phyloP scores from a whole-genome alignment of 192 early-diverging fungal genomes.

The Coemansia sp. region DNA sequence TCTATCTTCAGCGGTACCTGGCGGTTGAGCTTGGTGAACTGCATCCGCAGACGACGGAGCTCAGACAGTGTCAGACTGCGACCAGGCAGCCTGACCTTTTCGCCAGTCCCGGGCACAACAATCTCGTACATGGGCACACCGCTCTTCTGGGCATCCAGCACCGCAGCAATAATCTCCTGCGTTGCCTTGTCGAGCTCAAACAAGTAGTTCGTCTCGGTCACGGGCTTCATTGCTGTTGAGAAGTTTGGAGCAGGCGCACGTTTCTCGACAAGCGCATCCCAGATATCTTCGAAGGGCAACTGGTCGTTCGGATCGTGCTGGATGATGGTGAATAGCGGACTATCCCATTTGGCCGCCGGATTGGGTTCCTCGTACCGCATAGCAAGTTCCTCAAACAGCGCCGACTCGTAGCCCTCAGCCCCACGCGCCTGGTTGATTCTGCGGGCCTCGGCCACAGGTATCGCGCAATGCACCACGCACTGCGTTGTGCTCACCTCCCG shows the following conservation, averaged over 20 bases:
- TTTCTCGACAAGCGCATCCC: constrained; percentile 72
- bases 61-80: constrained; percentile 76
- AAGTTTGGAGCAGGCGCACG: constrained; percentile 79
- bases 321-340: constrained; percentile 89
- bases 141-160: constrained; percentile 78
- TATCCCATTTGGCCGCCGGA: constrained; percentile 88
- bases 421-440: constrained; percentile 56
- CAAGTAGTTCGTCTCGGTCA: constrained; percentile 87
- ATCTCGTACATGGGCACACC: constrained; percentile 59
- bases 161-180: constrained; percentile 71
- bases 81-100: constrained; percentile 62
- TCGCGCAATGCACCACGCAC: constrained; percentile 76
- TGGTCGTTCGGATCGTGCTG: constrained; percentile 60
- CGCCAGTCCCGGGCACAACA: constrained; percentile 57
- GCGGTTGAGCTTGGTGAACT: constrained; percentile 89
- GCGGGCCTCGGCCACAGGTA: constrained; percentile 57
- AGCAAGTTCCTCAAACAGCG: constrained; percentile 71
- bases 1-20: constrained; percentile 73
- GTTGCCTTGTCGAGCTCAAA: constrained; percentile 86
- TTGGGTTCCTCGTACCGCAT: constrained; percentile 96
- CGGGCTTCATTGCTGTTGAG: constrained; percentile 88
- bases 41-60: constrained; percentile 73
- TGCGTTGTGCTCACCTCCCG: constrained; percentile 83
- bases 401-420: constrained; percentile 48
- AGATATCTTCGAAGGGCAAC: constrained; percentile 69